A percentile compares a stretch with the other conserved stretches of the same genome.
Evolutionary conservation across 495 filamentous ascomycete genomes (phyloP).

Genomic region (Aspergillus steynii): DNA sequence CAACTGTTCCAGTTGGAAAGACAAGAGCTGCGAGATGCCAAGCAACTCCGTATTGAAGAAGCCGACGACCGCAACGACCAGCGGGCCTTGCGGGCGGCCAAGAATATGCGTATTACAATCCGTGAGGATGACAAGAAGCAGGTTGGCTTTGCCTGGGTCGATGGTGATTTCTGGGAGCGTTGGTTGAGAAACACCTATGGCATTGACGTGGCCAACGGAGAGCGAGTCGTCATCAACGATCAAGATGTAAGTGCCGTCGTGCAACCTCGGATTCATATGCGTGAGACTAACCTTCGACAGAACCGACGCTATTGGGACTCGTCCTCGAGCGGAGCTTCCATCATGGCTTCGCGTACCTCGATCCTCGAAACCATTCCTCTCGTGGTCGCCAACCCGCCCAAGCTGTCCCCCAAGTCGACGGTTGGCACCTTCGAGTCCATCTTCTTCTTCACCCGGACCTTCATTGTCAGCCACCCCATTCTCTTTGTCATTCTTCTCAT

Average conservation of each 20-base stretch:
- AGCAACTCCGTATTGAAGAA: constrained; percentile 93
- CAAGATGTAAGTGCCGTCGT: constrained; percentile 73
- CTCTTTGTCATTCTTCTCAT: constrained; percentile 63
- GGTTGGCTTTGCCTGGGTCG: constrained; percentile 97
- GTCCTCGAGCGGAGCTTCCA: constrained; percentile 81
- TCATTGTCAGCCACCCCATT: constrained; percentile 70
- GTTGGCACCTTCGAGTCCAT: constrained; percentile 73
- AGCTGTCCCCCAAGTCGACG: constrained; percentile 85
- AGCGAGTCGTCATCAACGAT: constrained; percentile 95
- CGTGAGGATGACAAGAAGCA: constrained; percentile 82
- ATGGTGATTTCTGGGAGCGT: constrained; percentile 95
- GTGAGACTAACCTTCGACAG: constrained; percentile 48
- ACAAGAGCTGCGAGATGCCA: constrained; percentile 88
- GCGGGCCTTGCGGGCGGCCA: constrained; percentile 80
- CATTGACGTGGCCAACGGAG: constrained; percentile 79
- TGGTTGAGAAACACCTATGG: constrained; percentile 96
- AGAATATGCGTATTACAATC: constrained; percentile 88
- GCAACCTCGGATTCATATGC: neutral
- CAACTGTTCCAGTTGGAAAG: constrained; percentile 86
- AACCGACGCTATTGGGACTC: constrained; percentile 93
- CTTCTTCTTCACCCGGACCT: constrained; percentile 72
- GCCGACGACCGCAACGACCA: constrained; percentile 93
- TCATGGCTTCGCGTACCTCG: constrained; percentile 86
- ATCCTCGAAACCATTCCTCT: constrained; percentile 93
- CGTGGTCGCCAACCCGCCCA: constrained; percentile 69